Percentiles rank a stretch among this genome's conserved stretches.
These are phyloP conservation scores for Orbilia blumenaviensis DNA, from an alignment of 2,329 filamentous ascomycete species.

Conservation along the genomic window DNA sequence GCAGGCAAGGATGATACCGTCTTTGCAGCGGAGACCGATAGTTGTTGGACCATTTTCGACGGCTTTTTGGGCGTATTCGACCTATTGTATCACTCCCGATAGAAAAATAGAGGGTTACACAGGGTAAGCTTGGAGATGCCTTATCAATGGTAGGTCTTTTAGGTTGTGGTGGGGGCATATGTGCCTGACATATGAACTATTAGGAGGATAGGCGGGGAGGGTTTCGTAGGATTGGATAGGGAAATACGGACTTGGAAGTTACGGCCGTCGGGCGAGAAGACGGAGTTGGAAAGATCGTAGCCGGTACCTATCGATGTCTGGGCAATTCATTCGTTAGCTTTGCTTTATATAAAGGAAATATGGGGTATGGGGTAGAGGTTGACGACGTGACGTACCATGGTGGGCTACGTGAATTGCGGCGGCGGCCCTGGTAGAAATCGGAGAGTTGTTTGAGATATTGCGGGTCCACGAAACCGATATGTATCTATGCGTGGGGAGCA, in stretches of 20 bases:
- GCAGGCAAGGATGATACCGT: conserved; percentile 92
- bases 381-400: conserved; percentile 49
- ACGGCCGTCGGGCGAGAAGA: conserved; percentile 98
- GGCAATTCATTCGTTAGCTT: conserved; percentile 1
- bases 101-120: not conserved
- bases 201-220: not conserved
- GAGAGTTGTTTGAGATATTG: not conserved
- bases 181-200: not conserved
- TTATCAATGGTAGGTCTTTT: not conserved
- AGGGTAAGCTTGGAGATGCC: not conserved
- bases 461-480: no score
- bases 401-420: conserved; percentile 18
- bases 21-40: conserved; percentile 94
- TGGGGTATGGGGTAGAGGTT: not conserved
- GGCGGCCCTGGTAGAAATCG: no score
- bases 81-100: conserved; percentile 61
- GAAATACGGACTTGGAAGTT: conserved; percentile 82
- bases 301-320: conserved; percentile 99
- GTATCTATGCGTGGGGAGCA: no score
- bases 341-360: not conserved
- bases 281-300: conserved; percentile 99
- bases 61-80: conserved; percentile 97
- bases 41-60: conserved; percentile 98
- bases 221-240: not conserved
- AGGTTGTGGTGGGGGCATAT: not conserved